Conservation (phyloP, 352 stramenopile genomes). For the Globisporangium orthogonon region DNA sequence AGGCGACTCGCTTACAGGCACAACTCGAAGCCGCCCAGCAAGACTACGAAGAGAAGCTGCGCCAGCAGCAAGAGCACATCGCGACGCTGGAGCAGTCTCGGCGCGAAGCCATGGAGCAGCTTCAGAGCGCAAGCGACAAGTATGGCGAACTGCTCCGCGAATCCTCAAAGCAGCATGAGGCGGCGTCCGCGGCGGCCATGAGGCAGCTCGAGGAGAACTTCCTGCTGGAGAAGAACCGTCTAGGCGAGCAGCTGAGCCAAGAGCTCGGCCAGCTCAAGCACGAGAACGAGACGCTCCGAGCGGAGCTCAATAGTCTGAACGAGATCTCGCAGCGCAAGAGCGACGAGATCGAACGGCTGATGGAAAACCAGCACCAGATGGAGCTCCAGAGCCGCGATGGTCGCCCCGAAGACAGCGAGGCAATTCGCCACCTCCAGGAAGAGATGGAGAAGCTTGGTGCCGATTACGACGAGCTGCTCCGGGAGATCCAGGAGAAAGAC, state of each 20-base stretch:
- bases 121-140: conserved; percentile 27
- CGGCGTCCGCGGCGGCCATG: conserved; percentile 32
- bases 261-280: conserved; percentile 29
- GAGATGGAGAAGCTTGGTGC: conserved; percentile 27
- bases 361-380: conserved; percentile 34
- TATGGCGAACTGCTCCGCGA: conserved; percentile 21
- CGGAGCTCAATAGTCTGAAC: conserved; percentile 40
- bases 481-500: conserved; percentile 43
- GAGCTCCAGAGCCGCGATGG: conserved; percentile 20
- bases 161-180: conserved; percentile 29
- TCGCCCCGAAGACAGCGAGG: conserved; percentile 17
- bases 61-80: conserved; percentile 33
- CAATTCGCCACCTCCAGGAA: conserved; percentile 32
- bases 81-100: conserved; percentile 31
- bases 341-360: conserved; percentile 43
- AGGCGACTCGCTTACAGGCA: conserved; percentile 38
- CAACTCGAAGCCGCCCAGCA: conserved; percentile 30
- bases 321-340: conserved; percentile 45
- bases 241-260: conserved; percentile 30
- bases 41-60: conserved; percentile 48
- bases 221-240: conserved; percentile 33
- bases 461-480: conserved; percentile 36
- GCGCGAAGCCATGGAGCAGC: conserved; percentile 25
- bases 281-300: conserved; percentile 33
- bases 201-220: conserved; percentile 46